These are phyloP conservation scores for Lecanicillium sp. DNA, from an alignment of 2,329 filamentous ascomycete genomes.

Conservation along the genomic window DNA sequence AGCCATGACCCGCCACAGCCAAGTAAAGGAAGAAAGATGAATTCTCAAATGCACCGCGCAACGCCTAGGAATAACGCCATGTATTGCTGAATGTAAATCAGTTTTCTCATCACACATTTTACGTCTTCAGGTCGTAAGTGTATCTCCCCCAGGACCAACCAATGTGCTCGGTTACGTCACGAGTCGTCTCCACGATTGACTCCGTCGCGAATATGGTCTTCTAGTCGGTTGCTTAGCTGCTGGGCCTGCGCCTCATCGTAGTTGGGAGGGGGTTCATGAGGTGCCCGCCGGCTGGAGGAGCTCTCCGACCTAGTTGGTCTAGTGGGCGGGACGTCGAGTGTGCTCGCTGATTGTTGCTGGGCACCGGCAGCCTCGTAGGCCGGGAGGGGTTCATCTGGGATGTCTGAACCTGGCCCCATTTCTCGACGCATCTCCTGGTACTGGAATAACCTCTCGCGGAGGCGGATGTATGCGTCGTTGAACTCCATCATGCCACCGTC, in stretches of 20 bases:
- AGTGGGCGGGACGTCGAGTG: conserved; percentile 19
- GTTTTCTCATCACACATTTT: conserved; percentile 5
- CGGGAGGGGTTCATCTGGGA: conserved; percentile 81
- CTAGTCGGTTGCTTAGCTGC: conserved; percentile 50
- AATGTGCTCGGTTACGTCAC: conserved; percentile 15
- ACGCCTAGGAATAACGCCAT: conserved; percentile 4
- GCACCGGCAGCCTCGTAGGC: conserved; percentile 64
- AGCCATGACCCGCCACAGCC: too few relatives aligned
- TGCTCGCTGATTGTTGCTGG: conserved; percentile 23
- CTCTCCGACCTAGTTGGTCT: conserved; percentile 30
- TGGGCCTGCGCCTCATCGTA: conserved; percentile 89
- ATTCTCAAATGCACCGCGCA: background rate
- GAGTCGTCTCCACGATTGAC: conserved; percentile 51
- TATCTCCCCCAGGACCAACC: too few relatives aligned
- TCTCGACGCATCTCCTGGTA: conserved; percentile 69
- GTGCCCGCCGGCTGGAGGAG: conserved; percentile 34
- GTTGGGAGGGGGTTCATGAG: conserved; percentile 77
- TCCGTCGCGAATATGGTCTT: conserved; percentile 69
- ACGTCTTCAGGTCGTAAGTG: too few relatives aligned
- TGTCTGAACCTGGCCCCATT: conserved; percentile 55
- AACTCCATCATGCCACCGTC: conserved; percentile 95
- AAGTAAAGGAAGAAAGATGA: background rate
- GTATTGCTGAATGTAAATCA: conserved; percentile 1
- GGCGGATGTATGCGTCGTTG: conserved; percentile 71
- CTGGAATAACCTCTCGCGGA: conserved; percentile 78